Percentiles rank a stretch among this genome's conserved stretches.
Conservation (phyloP, 2,329 filamentous ascomycete genomes). For the Thelonectria discophora region DNA sequence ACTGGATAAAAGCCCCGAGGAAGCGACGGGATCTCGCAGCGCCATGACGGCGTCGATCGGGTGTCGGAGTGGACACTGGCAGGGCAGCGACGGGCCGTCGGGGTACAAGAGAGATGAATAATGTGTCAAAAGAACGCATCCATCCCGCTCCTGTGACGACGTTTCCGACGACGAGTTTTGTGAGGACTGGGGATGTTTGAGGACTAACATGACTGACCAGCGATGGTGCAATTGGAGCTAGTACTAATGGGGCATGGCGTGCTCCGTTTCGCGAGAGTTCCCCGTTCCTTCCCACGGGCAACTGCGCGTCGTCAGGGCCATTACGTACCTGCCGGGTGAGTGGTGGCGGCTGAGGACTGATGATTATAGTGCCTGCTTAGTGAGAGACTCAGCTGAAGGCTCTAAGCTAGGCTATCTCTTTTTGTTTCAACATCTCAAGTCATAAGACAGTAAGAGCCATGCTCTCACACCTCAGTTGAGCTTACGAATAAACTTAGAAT, state of each 20-base stretch:
- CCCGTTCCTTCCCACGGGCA: background rate
- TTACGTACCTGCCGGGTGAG: constrained; percentile 7
- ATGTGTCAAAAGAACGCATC: constrained; percentile 8
- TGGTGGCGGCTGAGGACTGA: too few species aligned
- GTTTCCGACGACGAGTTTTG: constrained; percentile 24
- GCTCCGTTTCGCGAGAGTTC: constrained; percentile 19
- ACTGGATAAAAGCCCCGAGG: background rate
- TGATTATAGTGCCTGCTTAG: too few species aligned
- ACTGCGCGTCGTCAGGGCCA: constrained; percentile 7
- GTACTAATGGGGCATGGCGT: constrained; percentile 33
- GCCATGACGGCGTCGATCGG: constrained; percentile 28
- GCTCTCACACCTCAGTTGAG: too few species aligned
- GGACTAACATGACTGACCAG: constrained; percentile 24
- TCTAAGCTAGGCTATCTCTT: too few species aligned
- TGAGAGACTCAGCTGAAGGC: too few species aligned
- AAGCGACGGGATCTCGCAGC: constrained; percentile 10
- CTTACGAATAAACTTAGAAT: constrained; percentile 13
- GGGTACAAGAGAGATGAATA: constrained; percentile 7
- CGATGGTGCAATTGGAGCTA: constrained; percentile 42
- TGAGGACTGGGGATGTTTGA: constrained; percentile 16
- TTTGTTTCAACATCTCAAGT: too few species aligned
- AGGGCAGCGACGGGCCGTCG: constrained; percentile 20
- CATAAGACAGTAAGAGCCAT: too few species aligned
- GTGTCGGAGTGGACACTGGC: constrained; percentile 28
- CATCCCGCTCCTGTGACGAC: constrained; percentile 26